Percentiles rank a stretch among this genome's conserved stretches.
phyloP scores from a whole-genome alignment of 1,139 yeast species.

The Pneumocystis murina region DNA sequence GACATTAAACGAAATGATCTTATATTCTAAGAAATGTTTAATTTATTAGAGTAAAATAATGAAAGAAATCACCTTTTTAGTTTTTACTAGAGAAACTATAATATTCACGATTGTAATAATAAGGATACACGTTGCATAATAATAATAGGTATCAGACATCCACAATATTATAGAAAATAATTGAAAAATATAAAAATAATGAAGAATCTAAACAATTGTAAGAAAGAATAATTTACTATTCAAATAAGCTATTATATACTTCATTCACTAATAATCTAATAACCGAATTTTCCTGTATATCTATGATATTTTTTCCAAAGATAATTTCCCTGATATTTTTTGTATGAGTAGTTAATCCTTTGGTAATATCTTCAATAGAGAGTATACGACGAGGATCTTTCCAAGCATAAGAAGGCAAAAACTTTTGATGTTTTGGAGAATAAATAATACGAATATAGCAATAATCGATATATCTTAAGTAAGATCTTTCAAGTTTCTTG shows the following conservation, averaged over 20 bases:
- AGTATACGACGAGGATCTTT: constrained; percentile 54
- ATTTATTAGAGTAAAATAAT: neutral
- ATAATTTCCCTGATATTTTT: constrained; percentile 56
- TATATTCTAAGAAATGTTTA: constrained; percentile 36
- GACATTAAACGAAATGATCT: constrained; percentile 60
- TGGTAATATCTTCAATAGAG: constrained; percentile 39
- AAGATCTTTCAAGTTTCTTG: constrained; percentile 44
- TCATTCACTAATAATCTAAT: constrained; percentile 62
- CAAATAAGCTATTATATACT: constrained; percentile 24
- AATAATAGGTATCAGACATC: constrained; percentile 82
- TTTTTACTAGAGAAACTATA: constrained; percentile 65
- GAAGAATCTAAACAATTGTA: constrained; percentile 28
- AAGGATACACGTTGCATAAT: constrained; percentile 86
- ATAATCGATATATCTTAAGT: constrained; percentile 56
- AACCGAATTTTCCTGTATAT: constrained; percentile 58
- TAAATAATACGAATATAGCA: constrained; percentile 72
- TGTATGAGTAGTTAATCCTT: constrained; percentile 57
- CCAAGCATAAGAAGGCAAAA: constrained; percentile 77
- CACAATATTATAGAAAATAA: constrained; percentile 79
- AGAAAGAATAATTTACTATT: neutral
- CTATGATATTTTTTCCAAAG: constrained; percentile 64
- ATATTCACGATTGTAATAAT: constrained; percentile 71
- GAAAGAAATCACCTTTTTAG: constrained; percentile 29
- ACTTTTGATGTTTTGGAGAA: constrained; percentile 75
- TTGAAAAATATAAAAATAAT: constrained; percentile 90